Evolutionary conservation across 352 stramenopile species (phyloP).

Genomic region (Hyaloperonospora arabidopsidis): DNA sequence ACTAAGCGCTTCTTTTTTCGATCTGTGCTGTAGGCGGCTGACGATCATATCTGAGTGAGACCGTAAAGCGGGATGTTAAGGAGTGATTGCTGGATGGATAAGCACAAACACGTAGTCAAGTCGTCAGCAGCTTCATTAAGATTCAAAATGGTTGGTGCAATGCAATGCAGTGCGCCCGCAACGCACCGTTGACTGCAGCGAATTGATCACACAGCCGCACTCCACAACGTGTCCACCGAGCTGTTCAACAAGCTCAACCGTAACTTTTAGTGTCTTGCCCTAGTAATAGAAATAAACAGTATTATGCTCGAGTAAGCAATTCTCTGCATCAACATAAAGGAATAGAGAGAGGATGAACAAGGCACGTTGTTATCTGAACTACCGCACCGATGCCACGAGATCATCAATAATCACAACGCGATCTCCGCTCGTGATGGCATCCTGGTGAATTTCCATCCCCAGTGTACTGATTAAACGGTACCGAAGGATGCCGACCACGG

Average conservation of each 20-base stretch:
- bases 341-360: neutral
- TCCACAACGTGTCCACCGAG: conserved; percentile 67
- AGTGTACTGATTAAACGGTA: no score
- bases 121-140: no score
- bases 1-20: no score
- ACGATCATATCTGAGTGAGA: conserved; percentile 38
- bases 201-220: conserved; percentile 74
- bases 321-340: neutral
- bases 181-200: conserved; percentile 41
- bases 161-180: neutral
- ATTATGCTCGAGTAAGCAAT: no score
- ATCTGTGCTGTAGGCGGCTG: conserved; percentile 1
- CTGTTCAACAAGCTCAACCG: conserved; percentile 63
- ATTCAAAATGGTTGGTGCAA: no score
- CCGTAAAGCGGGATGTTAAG: conserved; percentile 46
- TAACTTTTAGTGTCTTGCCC: conserved; percentile 78
- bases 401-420: conserved; percentile 79
- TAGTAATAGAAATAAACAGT: conserved; percentile 6
- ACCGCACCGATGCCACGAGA: conserved; percentile 58
- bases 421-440: conserved; percentile 58
- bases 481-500: no score
- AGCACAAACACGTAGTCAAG: neutral
- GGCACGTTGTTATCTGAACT: neutral
- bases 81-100: conserved; percentile 29
- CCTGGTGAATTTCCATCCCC: conserved; percentile 81